Evolutionary conservation across 305 asterid genomes (phyloP), one percentile per base, ranked within the genome.

Genomic region (Withania somnifera): DNA sequence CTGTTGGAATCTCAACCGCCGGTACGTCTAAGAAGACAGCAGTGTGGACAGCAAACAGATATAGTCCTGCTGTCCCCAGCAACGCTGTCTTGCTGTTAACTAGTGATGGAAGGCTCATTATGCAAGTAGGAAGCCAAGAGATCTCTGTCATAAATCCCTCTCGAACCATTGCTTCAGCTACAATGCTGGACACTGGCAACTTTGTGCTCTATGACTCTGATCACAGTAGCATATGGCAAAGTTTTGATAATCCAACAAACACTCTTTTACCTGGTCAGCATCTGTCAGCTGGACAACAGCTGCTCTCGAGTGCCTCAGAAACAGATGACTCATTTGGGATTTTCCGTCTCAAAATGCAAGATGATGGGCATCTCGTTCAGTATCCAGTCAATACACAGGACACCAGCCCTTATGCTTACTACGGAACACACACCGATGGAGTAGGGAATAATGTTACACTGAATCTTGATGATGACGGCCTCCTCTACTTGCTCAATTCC

Each of bases 291-390:
- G 17, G 34, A 28, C 22, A 66, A 28, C 22, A 81, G 68, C 28
- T 88, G 30, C 13, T 79, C 61, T 79, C 90, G 34, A 84, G 84
- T 50, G 85, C 57, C 77, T 85, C 85, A 3, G 68, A 28, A 17
- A 66, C 28, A 3, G 63, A 85, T 73, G 78, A 81, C 7, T 75
- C 85, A 7, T 51, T 20, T 1, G 90, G 88, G 1, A 45, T 26
- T 63, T 87, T 88, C 79, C 82, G 84, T 50, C 85, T 86, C 20
- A 30, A 13, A 15, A 88, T 88, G 89, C 89, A 88, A 80, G 0
- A 0, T 14, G 90, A 88, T 50, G 90, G 89, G 14, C 15, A 86
- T 80, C 89, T 88, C 26, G 89, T 86, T 56, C 83, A 80, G 58
- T 88, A 86, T 15, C 89, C 89, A 3, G 40, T 83, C 52, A 66